A percentile compares a stretch with the other conserved stretches of the same genome.
Evolutionary conservation across 768 basidiomycete genomes (phyloP).

Genomic region (Mycena belliarum): DNA sequence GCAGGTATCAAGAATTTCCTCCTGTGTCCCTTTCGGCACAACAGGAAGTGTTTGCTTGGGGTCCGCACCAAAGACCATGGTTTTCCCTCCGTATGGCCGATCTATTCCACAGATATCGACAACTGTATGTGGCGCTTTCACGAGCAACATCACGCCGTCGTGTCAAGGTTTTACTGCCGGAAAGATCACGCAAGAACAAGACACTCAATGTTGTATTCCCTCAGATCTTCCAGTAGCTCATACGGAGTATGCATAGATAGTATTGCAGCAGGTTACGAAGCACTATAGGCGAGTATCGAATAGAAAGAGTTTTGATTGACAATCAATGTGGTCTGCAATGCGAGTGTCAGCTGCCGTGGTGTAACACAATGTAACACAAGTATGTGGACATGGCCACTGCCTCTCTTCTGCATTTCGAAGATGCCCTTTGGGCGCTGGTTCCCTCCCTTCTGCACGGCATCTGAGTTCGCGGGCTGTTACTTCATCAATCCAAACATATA

Average conservation of each 20-base stretch:
- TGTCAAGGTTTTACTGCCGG: slow-evolving; percentile 26
- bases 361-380: background rate
- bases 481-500: background rate
- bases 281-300: background rate
- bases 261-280: background rate
- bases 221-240: background rate
- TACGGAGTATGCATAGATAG: too few species aligned
- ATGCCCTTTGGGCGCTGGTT: background rate
- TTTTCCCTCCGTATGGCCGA: slow-evolving; percentile 26
- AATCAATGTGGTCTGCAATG: background rate
- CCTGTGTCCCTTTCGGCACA: slow-evolving; percentile 30
- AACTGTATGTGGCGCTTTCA: slow-evolving; percentile 38
- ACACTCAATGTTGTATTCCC: background rate
- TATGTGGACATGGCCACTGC: background rate
- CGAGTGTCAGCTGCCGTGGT: too few species aligned
- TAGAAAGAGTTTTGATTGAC: background rate
- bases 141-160: slow-evolving; percentile 21
- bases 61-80: background rate
- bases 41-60: slow-evolving; percentile 30
- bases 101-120: slow-evolving; percentile 37
- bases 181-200: background rate
- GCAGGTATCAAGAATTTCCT: slow-evolving; percentile 32
- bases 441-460: background rate
- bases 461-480: background rate
- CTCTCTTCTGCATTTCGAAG: background rate